phyloP scores from a whole-genome alignment of 805 yeast genomes.

The Suhomyces sp. region DNA sequence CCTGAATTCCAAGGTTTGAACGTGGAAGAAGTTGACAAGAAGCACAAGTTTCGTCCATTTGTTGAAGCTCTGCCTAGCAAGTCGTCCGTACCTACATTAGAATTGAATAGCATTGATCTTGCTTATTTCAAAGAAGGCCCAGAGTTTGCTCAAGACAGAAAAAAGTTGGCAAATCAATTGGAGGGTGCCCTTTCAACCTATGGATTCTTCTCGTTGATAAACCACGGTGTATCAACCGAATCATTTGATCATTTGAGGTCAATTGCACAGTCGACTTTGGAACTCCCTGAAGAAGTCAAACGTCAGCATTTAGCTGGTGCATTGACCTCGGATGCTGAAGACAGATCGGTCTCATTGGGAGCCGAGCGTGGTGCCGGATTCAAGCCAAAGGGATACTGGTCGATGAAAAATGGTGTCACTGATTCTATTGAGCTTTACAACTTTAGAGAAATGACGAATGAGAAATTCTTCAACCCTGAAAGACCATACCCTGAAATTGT shows the following conservation, averaged over 20 bases:
- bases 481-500: slow-evolving; percentile 25
- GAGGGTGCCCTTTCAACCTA: slow-evolving; percentile 40
- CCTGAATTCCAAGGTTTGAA: slow-evolving; percentile 2
- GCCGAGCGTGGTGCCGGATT: slow-evolving; percentile 30
- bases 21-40: slow-evolving; percentile 13
- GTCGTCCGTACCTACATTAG: slow-evolving; percentile 17
- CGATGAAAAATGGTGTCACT: slow-evolving; percentile 26
- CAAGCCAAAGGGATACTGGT: slow-evolving; percentile 30
- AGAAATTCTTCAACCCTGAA: slow-evolving; percentile 17
- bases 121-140: slow-evolving; percentile 34
- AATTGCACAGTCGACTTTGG: slow-evolving; percentile 40
- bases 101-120: slow-evolving; percentile 36
- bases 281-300: slow-evolving; percentile 40
- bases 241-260: slow-evolving; percentile 34
- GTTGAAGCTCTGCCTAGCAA: slow-evolving; percentile 22
- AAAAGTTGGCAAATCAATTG: slow-evolving; percentile 32
- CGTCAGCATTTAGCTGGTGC: slow-evolving; percentile 40
- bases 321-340: slow-evolving; percentile 26
- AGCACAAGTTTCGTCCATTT: slow-evolving; percentile 31
- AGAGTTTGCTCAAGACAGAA: slow-evolving; percentile 27
- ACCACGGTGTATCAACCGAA: slow-evolving; percentile 38
- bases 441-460: slow-evolving; percentile 24
- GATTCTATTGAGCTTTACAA: slow-evolving; percentile 29
- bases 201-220: slow-evolving; percentile 43
- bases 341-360: slow-evolving; percentile 22